A percentile compares a stretch with the other conserved stretches of the same genome.
These are phyloP conservation scores for Ascochyta koolunga DNA, from an alignment of 2,329 filamentous ascomycete genomes.

Conservation along the genomic window DNA sequence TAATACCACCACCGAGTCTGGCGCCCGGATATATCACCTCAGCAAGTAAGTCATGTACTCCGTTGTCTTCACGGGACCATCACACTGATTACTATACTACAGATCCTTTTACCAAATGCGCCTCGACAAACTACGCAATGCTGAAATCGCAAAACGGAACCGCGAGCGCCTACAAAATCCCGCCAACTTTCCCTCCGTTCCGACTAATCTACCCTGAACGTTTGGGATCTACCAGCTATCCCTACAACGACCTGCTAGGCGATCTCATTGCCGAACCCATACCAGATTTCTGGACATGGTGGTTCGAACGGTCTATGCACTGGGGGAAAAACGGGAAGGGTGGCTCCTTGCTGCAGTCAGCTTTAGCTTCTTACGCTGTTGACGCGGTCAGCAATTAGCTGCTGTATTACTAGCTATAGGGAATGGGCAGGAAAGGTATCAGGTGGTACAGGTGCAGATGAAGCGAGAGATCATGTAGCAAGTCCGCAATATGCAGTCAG, in stretches of 20 bases:
- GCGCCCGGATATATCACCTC: constrained; percentile 80
- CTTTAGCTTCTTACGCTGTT: constrained; percentile 23
- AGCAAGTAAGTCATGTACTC: constrained; percentile 65
- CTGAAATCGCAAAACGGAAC: constrained; percentile 80
- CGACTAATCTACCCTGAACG: constrained; percentile 59
- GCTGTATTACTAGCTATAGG: constrained; percentile 20
- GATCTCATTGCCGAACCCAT: neutral
- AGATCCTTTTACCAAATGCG: constrained; percentile 89
- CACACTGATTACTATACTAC: constrained; percentile 7
- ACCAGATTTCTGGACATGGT: neutral
- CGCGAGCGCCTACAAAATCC: constrained; percentile 80
- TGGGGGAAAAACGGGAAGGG: constrained; percentile 17
- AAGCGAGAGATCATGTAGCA: constrained; percentile 13
- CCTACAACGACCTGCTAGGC: neutral
- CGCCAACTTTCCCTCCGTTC: constrained; percentile 82
- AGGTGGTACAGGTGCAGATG: constrained; percentile 22
- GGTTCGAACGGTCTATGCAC: neutral
- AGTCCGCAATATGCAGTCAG: constrained; percentile 18
- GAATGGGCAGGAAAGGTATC: constrained; percentile 13
- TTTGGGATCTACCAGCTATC: neutral
- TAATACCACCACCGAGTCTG: constrained; percentile 61
- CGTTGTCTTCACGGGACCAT: neutral
- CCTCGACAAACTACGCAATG: constrained; percentile 75
- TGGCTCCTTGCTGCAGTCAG: constrained; percentile 29
- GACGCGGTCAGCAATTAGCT: constrained; percentile 45